A percentile compares a stretch with the other conserved stretches of the same genome.
Conservation (phyloP, 495 filamentous ascomycete genomes). For the Aspergillus haitiensis region DNA sequence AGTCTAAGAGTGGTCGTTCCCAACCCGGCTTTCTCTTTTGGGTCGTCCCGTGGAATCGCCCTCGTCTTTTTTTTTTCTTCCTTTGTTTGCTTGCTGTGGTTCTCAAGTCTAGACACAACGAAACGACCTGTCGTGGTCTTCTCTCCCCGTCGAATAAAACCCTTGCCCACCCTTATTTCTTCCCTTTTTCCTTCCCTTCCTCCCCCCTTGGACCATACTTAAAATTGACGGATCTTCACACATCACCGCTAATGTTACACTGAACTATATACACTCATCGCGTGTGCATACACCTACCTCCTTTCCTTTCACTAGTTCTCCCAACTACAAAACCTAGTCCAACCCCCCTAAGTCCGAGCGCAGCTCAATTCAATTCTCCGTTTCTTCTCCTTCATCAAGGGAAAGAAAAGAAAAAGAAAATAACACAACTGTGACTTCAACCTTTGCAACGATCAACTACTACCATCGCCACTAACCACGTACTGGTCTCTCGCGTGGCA, state of each 20-base stretch:
- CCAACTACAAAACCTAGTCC: neutral
- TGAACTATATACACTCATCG: neutral
- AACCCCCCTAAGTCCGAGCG: neutral
- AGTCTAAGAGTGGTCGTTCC: neutral
- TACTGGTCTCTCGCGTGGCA: too few relatives aligned
- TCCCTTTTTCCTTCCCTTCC: neutral
- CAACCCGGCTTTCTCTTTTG: constrained; percentile 28
- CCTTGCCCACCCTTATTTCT: neutral
- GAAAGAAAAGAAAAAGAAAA: too few relatives aligned
- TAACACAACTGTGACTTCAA: too few relatives aligned
- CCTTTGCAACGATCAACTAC: too few relatives aligned
- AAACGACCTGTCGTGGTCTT: neutral
- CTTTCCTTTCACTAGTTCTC: neutral
- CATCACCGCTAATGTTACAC: constrained; percentile 1
- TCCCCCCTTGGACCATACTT: neutral
- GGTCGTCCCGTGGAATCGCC: constrained; percentile 17
- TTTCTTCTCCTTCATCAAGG: neutral
- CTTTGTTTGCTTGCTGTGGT: too few relatives aligned
- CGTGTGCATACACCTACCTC: neutral
- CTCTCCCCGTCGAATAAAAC: constrained; percentile 7
- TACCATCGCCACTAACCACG: too few relatives aligned
- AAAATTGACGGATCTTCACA: neutral
- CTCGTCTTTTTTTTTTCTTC: neutral
- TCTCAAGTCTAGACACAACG: too few relatives aligned
- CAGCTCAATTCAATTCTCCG: constrained; percentile 4